Evolutionary conservation across 78 protist genomes (phyloP).

Genomic region (Pigoraptor vietnamica): DNA sequence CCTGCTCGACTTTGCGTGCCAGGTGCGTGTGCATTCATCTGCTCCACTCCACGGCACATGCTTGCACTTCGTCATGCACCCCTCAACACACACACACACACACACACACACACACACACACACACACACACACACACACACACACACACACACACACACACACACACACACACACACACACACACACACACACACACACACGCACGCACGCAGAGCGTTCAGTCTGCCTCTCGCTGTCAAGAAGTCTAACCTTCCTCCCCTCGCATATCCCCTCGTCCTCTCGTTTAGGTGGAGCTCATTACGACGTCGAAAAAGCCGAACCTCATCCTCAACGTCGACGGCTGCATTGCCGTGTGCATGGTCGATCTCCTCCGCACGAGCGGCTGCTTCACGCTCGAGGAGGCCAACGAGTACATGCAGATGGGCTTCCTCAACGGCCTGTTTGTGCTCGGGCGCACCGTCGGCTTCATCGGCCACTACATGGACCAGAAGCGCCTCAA

Average conservation of each 20-base stretch:
- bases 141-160: no score
- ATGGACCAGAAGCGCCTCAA: conserved; percentile 88
- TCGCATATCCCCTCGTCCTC: background rate
- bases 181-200: no score
- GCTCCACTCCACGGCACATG: no score
- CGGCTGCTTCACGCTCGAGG: conserved; percentile 79
- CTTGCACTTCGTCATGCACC: no score
- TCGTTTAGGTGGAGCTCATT: conserved; percentile 63
- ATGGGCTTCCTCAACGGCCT: conserved; percentile 78
- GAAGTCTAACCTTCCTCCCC: no score
- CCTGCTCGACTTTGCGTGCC: conserved; percentile 43
- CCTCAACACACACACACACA: no score
- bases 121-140: background rate
- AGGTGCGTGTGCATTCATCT: background rate
- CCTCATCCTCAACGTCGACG: conserved; percentile 93
- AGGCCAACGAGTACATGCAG: conserved; percentile 68
- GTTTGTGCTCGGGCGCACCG: conserved; percentile 86
- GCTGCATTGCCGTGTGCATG: conserved; percentile 75
- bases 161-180: no score
- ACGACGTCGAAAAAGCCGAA: conserved; percentile 84
- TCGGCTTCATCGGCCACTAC: conserved; percentile 91
- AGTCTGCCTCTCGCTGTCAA: no score
- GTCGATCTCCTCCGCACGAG: conserved; percentile 79
- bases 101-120: no score
- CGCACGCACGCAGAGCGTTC: no score